Percentiles rank a stretch among this genome's conserved stretches.
phyloP scores from a whole-genome alignment of 1,284 basidiomycete species.

The Ganoderma meredithae region DNA sequence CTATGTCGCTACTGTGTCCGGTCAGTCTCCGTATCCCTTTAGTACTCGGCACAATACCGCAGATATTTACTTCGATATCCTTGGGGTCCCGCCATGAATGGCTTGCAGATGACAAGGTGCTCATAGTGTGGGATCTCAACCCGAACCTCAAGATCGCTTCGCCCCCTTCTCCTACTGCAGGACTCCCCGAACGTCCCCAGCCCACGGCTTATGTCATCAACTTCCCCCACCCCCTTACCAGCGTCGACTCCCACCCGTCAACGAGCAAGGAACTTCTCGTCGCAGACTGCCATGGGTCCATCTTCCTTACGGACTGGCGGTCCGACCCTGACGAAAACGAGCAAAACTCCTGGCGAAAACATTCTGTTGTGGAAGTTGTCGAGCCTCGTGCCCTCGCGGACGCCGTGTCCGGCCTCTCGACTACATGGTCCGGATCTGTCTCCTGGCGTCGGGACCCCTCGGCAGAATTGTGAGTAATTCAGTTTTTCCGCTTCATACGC shows the following conservation, averaged over 20 bases:
- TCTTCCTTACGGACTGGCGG: conserved; percentile 82
- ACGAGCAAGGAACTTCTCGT: conserved; percentile 81
- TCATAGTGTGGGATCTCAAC: conserved; percentile 84
- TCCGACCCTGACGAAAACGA: conserved; percentile 66
- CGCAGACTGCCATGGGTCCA: conserved; percentile 72
- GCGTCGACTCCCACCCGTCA: conserved; percentile 73
- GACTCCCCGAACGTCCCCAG: conserved; percentile 51
- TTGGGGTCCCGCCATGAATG: neutral
- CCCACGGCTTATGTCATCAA: conserved; percentile 79
- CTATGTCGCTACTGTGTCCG: conserved; percentile 82
- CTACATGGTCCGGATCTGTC: conserved; percentile 61
- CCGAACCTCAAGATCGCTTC: conserved; percentile 56
- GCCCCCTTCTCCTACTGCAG: conserved; percentile 42
- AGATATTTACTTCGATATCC: neutral
- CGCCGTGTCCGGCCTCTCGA: conserved; percentile 54
- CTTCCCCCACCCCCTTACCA: conserved; percentile 72
- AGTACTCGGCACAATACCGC: neutral
- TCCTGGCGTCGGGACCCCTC: conserved; percentile 71
- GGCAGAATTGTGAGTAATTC: conserved; percentile 64
- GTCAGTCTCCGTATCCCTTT: conserved; percentile 44
- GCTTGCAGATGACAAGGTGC: conserved; percentile 73
- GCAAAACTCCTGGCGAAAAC: conserved; percentile 62
- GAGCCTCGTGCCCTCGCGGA: conserved; percentile 70
- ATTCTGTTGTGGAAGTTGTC: conserved; percentile 71
- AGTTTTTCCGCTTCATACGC: neutral